Evolutionary conservation across 1,284 basidiomycete species (phyloP), one percentile per base, ranked within the genome.

Genomic region (Grifola frondosa): DNA sequence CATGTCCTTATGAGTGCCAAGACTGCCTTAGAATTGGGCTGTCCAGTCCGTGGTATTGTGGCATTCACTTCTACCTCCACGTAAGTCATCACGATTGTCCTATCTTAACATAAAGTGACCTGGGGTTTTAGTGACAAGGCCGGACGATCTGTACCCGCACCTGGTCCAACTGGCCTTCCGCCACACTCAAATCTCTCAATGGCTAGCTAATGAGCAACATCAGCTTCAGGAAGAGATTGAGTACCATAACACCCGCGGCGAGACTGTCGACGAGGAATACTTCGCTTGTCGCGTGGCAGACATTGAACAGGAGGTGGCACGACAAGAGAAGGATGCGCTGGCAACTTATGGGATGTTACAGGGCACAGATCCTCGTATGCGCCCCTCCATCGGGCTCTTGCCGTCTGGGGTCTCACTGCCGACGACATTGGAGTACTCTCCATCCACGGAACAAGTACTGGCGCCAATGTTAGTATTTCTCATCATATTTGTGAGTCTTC

Each of bases 51-150:
- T 61, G 90, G 90, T 60, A 80, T 98, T 57, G 77, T 98, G 42
- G 94, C 85, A 6, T 97, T 94, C 75, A 96, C 94, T 5, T 93
- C 94, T 12, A 99, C 96, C 11, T 96, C 96, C 40, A 97, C 90
- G 81, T 88, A 63, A 64, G 87, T 71, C 39, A 37, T 50, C 45
- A 30, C 39, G 26, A 40, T 37, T 43, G 24, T 28, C 25, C 28
- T 19, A 6, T 23, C 11, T 37, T 13, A 23, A n/a, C 16, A 12
- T 6, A 30, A 15, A 21, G 50, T 42, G 38, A 54, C 42, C 50
- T 34, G 41, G 43, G 31, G 48, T 46, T 60, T 13, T 44, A 89
- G 86, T 56, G 92, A 95, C 70, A 96, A 96, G 70, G 91, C 92
- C 50, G 93, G 93, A 31, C 88, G 93, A 43, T 96, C 93, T 4